Percentiles rank a stretch among this genome's conserved stretches.
These are phyloP conservation scores for Wolfiporia cocos DNA, from an alignment of 1,284 basidiomycete genomes.

Conservation along the genomic window DNA sequence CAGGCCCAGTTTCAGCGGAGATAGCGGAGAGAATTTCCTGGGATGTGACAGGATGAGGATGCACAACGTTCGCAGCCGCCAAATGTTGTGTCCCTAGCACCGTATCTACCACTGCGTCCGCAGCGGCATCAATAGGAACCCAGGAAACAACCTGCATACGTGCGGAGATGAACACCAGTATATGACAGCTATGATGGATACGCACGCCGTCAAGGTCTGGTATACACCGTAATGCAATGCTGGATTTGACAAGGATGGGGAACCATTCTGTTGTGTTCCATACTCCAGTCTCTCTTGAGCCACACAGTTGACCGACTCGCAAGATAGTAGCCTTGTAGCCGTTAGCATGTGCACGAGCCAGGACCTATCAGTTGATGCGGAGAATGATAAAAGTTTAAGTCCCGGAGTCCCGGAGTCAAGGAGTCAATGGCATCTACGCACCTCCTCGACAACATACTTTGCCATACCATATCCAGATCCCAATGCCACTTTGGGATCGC, in stretches of 20 bases:
- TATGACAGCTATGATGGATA: background rate
- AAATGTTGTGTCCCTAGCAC: constrained; percentile 10
- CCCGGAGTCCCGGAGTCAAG: background rate
- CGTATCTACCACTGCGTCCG: constrained; percentile 19
- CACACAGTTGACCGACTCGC: constrained; percentile 37
- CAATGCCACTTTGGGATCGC: constrained; percentile 14
- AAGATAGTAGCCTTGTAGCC: constrained; percentile 26
- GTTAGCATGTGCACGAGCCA: constrained; percentile 13
- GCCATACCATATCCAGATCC: constrained; percentile 21
- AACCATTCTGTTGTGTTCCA: constrained; percentile 42
- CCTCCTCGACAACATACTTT: constrained; percentile 22
- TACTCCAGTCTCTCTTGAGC: constrained; percentile 26
- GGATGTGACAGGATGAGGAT: constrained; percentile 19
- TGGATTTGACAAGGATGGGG: constrained; percentile 33
- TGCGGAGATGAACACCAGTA: background rate
- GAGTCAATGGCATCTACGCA: background rate
- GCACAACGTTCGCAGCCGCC: constrained; percentile 23
- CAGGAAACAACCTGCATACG: constrained; percentile 16
- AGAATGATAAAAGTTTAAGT: background rate
- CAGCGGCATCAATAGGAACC: constrained; percentile 19
- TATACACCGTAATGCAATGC: constrained; percentile 21
- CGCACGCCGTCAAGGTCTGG: constrained; percentile 18
- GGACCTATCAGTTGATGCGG: constrained; percentile 7
- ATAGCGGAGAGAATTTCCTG: constrained; percentile 8
- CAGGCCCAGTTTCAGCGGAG: background rate